These are phyloP conservation scores for Abortiporus biennis DNA, from an alignment of 1,284 basidiomycete species.

Conservation along the genomic window DNA sequence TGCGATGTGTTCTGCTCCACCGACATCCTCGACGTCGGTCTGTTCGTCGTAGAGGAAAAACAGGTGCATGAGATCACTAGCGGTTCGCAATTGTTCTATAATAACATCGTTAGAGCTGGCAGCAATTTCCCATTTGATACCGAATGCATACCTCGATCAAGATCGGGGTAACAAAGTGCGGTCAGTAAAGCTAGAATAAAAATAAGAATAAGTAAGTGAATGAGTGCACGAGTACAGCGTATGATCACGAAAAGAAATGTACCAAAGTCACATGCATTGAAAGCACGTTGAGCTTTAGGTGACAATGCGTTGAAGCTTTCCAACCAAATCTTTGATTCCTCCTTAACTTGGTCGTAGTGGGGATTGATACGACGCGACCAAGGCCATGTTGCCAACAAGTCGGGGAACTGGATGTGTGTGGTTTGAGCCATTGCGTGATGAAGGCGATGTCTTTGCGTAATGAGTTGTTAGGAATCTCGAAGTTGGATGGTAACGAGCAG, in stretches of 20 bases:
- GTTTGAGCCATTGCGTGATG: too few relatives aligned
- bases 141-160: slow-evolving; percentile 10
- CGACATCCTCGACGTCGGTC: slow-evolving; percentile 7
- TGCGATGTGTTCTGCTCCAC: slow-evolving; percentile 4
- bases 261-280: slow-evolving; percentile 20
- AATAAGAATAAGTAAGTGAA: slow-evolving; percentile 4
- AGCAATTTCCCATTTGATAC: too few relatives aligned
- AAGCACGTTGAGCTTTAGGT: slow-evolving; percentile 13
- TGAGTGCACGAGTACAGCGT: background rate
- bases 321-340: slow-evolving; percentile 16
- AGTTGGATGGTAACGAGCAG: too few relatives aligned
- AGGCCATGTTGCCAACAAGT: slow-evolving; percentile 18
- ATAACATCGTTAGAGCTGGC: too few relatives aligned
- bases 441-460: too few relatives aligned
- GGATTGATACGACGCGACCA: slow-evolving; percentile 18
- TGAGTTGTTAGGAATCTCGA: too few relatives aligned
- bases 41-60: slow-evolving; percentile 15
- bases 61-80: slow-evolving; percentile 13
- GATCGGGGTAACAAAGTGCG: slow-evolving; percentile 11
- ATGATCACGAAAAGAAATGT: background rate
- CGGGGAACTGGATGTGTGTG: slow-evolving; percentile 18
- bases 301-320: slow-evolving; percentile 14
- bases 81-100: slow-evolving; percentile 9
- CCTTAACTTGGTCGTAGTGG: slow-evolving; percentile 12
- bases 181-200: too few relatives aligned